Conservation (phyloP, 2,329 filamentous ascomycete species). For the Verticillium klebahnii region DNA sequence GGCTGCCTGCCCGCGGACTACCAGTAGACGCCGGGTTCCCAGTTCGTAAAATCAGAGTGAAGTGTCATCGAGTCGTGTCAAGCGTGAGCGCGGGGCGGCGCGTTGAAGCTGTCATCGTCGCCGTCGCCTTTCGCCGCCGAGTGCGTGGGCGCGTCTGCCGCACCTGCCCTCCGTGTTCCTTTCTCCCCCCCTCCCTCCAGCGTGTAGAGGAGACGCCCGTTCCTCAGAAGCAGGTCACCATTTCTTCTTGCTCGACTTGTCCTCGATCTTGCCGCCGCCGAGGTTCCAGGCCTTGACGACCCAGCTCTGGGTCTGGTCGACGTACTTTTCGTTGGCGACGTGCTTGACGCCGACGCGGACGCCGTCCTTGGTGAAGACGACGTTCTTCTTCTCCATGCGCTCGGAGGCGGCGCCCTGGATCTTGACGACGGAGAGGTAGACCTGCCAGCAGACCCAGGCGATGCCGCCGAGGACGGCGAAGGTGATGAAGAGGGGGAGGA, state of each 20-base stretch:
- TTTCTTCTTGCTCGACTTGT: conserved; percentile 5
- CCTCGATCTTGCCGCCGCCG: conserved; percentile 24
- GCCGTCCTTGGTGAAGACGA: conserved; percentile 71
- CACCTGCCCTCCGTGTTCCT: too few relatives aligned
- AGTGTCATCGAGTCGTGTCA: background rate
- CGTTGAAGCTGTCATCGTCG: too few relatives aligned
- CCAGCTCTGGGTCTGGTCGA: conserved; percentile 68
- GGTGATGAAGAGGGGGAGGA: conserved; percentile 64
- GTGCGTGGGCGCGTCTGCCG: too few relatives aligned
- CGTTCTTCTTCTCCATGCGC: conserved; percentile 71
- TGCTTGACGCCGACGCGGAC: conserved; percentile 68
- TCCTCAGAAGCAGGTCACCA: background rate
- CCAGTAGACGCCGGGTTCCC: background rate
- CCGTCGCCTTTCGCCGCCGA: too few relatives aligned
- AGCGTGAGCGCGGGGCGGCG: too few relatives aligned
- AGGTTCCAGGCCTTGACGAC: conserved; percentile 64
- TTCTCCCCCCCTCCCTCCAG: too few relatives aligned
- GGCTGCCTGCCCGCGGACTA: background rate
- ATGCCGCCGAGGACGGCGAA: conserved; percentile 51
- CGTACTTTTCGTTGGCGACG: conserved; percentile 63
- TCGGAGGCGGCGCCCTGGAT: conserved; percentile 61
- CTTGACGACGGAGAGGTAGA: conserved; percentile 64
- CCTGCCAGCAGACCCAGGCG: conserved; percentile 66
- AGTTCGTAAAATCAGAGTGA: background rate
- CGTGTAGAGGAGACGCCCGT: too few relatives aligned